These are phyloP conservation scores for Cicer arietinum DNA, from an alignment of 306 rosid species.

Conservation along the genomic window DNA sequence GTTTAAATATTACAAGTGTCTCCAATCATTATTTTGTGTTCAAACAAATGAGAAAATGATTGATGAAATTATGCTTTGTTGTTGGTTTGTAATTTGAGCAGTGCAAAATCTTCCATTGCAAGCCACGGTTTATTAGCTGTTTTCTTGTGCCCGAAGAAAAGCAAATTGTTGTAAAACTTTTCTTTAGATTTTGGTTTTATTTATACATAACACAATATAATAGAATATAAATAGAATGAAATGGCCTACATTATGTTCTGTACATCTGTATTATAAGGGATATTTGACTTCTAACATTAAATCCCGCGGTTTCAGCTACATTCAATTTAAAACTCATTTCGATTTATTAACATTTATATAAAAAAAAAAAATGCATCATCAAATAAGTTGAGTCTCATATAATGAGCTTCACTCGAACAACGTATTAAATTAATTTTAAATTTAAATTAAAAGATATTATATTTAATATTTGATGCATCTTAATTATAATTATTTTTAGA, in stretches of 20 bases:
- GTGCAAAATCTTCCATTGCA: neutral
- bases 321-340: neutral
- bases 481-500: too few species aligned
- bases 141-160: slow-evolving; percentile 51
- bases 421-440: too few species aligned
- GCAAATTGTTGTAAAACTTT: slow-evolving; percentile 30
- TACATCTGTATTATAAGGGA: slow-evolving; percentile 35
- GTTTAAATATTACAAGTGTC: neutral
- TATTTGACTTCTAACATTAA: slow-evolving; percentile 33
- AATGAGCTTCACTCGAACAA: too few species aligned
- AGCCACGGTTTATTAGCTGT: slow-evolving; percentile 47
- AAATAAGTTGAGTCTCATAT: too few species aligned
- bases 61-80: neutral
- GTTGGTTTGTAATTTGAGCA: slow-evolving; percentile 13
- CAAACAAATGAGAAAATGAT: neutral
- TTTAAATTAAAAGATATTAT: too few species aligned
- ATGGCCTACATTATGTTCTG: neutral
- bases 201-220: neutral
- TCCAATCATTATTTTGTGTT: neutral
- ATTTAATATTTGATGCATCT: too few species aligned
- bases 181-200: neutral
- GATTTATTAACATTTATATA: neutral
- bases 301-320: slow-evolving; percentile 39
- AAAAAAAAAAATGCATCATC: neutral
- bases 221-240: neutral